Evolutionary conservation across 352 stramenopile species (phyloP), one percentile per base, ranked within the genome.

Genomic region (Blastocystis sp.): DNA sequence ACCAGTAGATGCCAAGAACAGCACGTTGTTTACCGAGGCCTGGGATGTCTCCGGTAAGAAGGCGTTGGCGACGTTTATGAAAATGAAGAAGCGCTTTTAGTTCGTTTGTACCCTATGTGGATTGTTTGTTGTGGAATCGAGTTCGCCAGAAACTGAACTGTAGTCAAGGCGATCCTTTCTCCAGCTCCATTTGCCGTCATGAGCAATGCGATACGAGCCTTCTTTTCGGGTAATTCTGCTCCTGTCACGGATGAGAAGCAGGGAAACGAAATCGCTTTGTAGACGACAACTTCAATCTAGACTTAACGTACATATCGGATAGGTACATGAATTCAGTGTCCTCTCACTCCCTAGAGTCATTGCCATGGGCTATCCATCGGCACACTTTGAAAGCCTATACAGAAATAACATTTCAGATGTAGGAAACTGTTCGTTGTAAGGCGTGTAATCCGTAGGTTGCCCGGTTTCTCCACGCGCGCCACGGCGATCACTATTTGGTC

Each of bases 301-400:
- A 89, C 55, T 31, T 89, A 26, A 89, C 79, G 21, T 89, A 89
- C 31, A 89, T 89, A 21, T 59, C 79, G 21, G 67, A 89, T 39
- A 26, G 63, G 79, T 89, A 78, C 21, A 31, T 50, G 74, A 24
- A 60, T 59, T 21, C 29, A 16, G 16, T 24, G 13, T 35, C 2
- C 37, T 79, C 29, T 62, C 16, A 77, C 29, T 67, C 50, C 26
- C 13, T 77, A 89, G 79, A 51, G 79, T 89, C 51, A 89, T 89
- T 39, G 79, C 79, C 16, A 89, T 89, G 79, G 79, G 79, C 9
- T 80, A 69, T 77, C 79, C 79, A 3, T 89, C 79, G n/a, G 45
- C 79, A 12, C n/a, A 55, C 10, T 80, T 89, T 60, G 79, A 89
- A 35, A 80, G 55, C 26, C 26, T 80, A 19, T 89, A 50, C 31